Conservation (phyloP, 148 eudicot species). For the Chenopodium suecicum region DNA sequence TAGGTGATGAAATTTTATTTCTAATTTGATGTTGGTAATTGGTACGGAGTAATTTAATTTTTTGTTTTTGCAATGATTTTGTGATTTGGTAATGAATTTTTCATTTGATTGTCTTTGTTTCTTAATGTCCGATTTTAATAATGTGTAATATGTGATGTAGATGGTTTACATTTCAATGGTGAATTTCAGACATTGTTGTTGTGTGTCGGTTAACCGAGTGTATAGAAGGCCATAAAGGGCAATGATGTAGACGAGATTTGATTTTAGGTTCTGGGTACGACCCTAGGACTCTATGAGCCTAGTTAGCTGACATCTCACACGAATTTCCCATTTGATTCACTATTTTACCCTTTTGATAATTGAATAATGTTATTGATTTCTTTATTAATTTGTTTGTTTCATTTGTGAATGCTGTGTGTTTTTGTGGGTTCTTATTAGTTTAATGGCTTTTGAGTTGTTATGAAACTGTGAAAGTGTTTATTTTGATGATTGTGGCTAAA, state of each 20-base stretch:
- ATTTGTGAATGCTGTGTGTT: background rate
- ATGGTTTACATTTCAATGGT: background rate
- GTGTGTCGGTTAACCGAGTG: background rate
- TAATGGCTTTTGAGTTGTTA: background rate
- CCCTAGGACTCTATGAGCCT: background rate
- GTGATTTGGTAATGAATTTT: constrained; percentile 6
- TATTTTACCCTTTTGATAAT: no score
- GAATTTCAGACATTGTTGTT: background rate
- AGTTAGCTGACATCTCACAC: background rate
- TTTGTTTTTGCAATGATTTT: background rate
- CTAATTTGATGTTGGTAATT: no score
- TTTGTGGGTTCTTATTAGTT: background rate
- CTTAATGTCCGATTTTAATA: background rate
- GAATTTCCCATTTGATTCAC: background rate
- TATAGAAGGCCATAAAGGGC: background rate
- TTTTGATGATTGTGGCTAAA: background rate
- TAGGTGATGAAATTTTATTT: background rate
- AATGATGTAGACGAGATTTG: background rate
- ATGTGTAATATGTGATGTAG: background rate
- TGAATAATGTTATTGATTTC: background rate
- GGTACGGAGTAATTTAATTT: background rate
- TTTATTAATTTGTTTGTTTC: background rate
- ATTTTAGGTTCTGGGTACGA: background rate
- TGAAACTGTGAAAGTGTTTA: background rate
- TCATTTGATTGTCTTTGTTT: background rate